phyloP scores from a whole-genome alignment of 2,329 filamentous ascomycete genomes.

The Harringtonia aguacate region DNA sequence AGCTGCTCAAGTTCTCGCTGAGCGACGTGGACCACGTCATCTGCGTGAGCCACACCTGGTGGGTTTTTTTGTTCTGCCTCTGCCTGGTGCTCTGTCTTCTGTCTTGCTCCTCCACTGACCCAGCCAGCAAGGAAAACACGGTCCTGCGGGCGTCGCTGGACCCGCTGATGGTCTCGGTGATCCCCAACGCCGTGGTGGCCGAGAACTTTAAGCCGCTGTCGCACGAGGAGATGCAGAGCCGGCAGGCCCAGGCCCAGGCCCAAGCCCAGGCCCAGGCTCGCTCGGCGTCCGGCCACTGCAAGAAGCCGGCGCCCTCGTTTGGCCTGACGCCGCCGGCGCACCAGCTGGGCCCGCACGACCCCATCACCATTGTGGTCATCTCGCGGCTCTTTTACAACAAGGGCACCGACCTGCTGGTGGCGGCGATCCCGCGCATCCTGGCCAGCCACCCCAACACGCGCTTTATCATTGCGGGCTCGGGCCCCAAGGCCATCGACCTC shows the following conservation, averaged over 20 bases:
- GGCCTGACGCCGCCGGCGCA: conserved; percentile 39
- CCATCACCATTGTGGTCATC: conserved; percentile 93
- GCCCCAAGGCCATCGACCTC: conserved; percentile 92
- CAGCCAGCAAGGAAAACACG: conserved; percentile 83
- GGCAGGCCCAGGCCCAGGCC: conserved; percentile 10
- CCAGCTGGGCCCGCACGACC: conserved; percentile 69
- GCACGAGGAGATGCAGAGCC: conserved; percentile 25
- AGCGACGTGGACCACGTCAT: conserved; percentile 98
- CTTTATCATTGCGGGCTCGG: conserved; percentile 93
- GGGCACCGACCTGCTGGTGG: conserved; percentile 92
- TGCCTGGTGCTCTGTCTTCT: too few relatives aligned
- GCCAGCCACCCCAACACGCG: conserved; percentile 84
- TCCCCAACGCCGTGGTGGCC: conserved; percentile 93
- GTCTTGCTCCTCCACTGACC: conserved; percentile 10
- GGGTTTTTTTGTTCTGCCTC: conserved; percentile 9
- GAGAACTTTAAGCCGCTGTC: conserved; percentile 80
- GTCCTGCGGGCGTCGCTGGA: conserved; percentile 90
- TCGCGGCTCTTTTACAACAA: conserved; percentile 98
- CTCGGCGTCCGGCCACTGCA: too few relatives aligned
- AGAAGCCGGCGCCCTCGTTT: background rate
- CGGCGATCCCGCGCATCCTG: conserved; percentile 85
- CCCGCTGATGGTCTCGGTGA: conserved; percentile 93
- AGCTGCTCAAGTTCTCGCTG: conserved; percentile 87
- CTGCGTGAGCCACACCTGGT: conserved; percentile 97
- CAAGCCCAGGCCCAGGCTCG: conserved; percentile 9